Base-by-base conservation (phyloP, 768 basidiomycete species). In the Suillus plorans region DNA sequence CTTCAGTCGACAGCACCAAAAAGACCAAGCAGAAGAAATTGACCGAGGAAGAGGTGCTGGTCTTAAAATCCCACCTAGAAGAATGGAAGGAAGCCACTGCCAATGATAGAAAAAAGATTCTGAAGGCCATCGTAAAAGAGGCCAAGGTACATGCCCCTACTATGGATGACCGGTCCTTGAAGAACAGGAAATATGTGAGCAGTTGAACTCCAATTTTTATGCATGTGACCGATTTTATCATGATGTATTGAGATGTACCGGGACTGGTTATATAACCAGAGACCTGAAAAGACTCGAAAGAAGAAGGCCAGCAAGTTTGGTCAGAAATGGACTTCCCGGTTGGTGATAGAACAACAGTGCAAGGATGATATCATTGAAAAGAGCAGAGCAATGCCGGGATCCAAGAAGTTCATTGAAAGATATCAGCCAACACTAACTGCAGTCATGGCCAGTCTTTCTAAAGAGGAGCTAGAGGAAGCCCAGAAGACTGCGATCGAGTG, bases 251-350 rank as follows among this genome's bases (percentile, higher is more conserved):
- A 53, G 52, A 2, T 53, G 28, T 53, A 53, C 28, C 14, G 8
- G 52, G 50, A 31, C 5, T 62, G 61, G 61, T 34, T 62, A 16
- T 62, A 50, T n/a, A 61, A 61, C 44, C 60, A 22, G 6, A 47
- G 41, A n/a, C 7, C 28, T 34, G 13, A 36, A 22, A 16, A n/a
- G 34, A 47, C 41, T 12, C 14, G 5, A 0, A 61, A 20, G 8
- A 25, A 16, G 10, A 44, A 28, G 2, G 20, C 6, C 1, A 44
- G 44, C 20, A 44, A 44, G 39, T 49, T 28, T 0, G 36, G 47
- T 20, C n/a, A 61, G 28, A 49, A 49, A 49, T 49, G 39, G 39
- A 41, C 39, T 41, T 13, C 39, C 14, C 39, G 12, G 39, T 14
- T 1, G 39, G 39, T 41, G 13, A 41, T 14, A 41, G 39, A 14